Percentiles rank a stretch among this genome's conserved stretches.
Evolutionary conservation across 2,329 filamentous ascomycete genomes (phyloP).

Genomic region (Amesomyces nigricolor): DNA sequence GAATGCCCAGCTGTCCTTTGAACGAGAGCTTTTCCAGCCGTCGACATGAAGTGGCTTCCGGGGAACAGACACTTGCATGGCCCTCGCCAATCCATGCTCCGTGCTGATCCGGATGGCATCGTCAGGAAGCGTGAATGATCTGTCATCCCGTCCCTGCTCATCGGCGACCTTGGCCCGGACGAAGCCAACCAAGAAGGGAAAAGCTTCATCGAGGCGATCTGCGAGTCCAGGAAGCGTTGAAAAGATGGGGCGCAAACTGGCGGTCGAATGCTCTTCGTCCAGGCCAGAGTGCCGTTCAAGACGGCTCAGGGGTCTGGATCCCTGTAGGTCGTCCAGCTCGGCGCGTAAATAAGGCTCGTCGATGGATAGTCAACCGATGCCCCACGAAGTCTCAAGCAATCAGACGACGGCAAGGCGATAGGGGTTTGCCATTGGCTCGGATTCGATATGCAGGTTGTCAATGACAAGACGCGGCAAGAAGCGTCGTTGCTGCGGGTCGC

Average conservation of each 20-base stretch:
- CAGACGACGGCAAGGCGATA: constrained; percentile 36
- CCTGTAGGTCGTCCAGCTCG: constrained; percentile 37
- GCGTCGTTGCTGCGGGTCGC: constrained; percentile 27
- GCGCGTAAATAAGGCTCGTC: constrained; percentile 49
- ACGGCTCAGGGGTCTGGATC: constrained; percentile 28
- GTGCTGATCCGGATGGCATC: not conserved
- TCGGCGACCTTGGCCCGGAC: not conserved
- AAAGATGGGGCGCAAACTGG: constrained; percentile 26
- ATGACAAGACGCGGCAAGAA: constrained; percentile 15
- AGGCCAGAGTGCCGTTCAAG: constrained; percentile 10
- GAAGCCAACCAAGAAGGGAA: constrained; percentile 18
- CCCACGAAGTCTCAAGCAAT: constrained; percentile 43
- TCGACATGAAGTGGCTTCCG: not conserved
- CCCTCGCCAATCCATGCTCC: not conserved
- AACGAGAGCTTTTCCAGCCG: not conserved
- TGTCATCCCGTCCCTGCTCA: constrained; percentile 10
- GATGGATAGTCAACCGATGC: constrained; percentile 40
- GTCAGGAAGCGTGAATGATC: constrained; percentile 3
- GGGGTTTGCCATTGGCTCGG: constrained; percentile 23
- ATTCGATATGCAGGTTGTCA: constrained; percentile 21
- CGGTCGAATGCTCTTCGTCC: not conserved
- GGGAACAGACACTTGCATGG: constrained; percentile 8
- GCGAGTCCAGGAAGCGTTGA: constrained; percentile 13
- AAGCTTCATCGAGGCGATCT: constrained; percentile 19
- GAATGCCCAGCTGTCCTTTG: constrained; percentile 2